phyloP scores from a whole-genome alignment of 345 rosid species.

The Anastatica hierochuntica region DNA sequence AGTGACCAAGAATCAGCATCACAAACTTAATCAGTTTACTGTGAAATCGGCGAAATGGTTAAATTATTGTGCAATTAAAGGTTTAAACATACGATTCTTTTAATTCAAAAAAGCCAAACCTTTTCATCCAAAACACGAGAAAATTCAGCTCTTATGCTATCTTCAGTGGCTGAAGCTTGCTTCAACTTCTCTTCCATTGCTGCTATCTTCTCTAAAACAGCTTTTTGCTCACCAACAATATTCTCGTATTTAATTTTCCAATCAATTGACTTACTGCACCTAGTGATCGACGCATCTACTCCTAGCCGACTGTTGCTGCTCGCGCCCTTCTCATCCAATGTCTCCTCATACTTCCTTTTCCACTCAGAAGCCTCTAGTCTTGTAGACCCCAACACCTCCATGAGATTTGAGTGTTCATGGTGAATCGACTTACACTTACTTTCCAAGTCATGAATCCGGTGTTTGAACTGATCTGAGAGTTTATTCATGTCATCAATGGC shows the following conservation, averaged over 20 bases:
- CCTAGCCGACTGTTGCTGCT: conserved; percentile 4
- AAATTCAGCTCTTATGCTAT: conserved; percentile 23
- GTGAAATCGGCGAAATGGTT: background rate
- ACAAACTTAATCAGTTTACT: conserved; percentile 5
- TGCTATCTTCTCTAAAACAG: conserved; percentile 26
- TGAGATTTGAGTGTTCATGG: conserved; percentile 30
- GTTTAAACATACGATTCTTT: background rate
- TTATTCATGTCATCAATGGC: conserved; percentile 37
- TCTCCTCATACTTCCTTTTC: conserved; percentile 34
- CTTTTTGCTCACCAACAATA: conserved; percentile 24
- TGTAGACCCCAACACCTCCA: conserved; percentile 30
- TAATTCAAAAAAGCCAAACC: conserved; percentile 17
- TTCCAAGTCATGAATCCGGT: conserved; percentile 31
- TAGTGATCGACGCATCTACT: conserved; percentile 5
- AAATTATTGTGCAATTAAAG: background rate
- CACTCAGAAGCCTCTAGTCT: conserved; percentile 37
- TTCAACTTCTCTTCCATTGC: conserved; percentile 19
- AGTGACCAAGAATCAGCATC: conserved; percentile 8
- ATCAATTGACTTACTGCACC: conserved; percentile 18
- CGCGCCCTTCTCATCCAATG: conserved; percentile 19
- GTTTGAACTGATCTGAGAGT: conserved; percentile 33
- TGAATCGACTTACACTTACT: conserved; percentile 26
- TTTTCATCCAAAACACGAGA: conserved; percentile 28
- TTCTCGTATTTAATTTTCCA: conserved; percentile 37
- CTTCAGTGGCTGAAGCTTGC: conserved; percentile 19